Evolutionary conservation across 1,284 basidiomycete species (phyloP).

Genomic region (Boletellus deceptivus): DNA sequence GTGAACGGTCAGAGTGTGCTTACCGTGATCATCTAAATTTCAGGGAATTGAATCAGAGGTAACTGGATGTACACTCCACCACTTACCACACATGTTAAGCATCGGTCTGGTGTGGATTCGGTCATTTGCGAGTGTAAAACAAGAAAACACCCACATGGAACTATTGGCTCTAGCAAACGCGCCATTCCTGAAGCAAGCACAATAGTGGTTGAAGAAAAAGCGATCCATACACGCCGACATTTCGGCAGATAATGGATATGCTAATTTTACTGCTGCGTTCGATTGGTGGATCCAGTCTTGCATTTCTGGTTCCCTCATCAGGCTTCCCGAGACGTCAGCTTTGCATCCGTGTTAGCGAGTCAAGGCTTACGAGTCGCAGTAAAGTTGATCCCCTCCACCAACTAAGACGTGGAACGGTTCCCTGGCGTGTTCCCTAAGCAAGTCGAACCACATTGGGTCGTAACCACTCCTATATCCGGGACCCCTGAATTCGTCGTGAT

Average conservation of each 20-base stretch:
- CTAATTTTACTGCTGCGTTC: slow-evolving; percentile 64
- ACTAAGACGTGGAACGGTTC: slow-evolving; percentile 84
- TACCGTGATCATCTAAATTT: slow-evolving; percentile 70
- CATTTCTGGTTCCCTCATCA: slow-evolving; percentile 74
- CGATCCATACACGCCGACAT: slow-evolving; percentile 83
- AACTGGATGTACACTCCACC: background rate
- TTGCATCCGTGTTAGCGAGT: background rate
- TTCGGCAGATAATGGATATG: slow-evolving; percentile 66
- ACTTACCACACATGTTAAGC: slow-evolving; percentile 61
- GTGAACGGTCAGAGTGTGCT: slow-evolving; percentile 19
- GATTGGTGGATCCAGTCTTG: slow-evolving; percentile 79
- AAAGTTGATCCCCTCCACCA: slow-evolving; percentile 84
- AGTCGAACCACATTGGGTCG: slow-evolving; percentile 91
- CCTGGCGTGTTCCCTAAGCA: slow-evolving; percentile 77
- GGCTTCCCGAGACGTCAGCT: slow-evolving; percentile 34
- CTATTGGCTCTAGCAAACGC: slow-evolving; percentile 92
- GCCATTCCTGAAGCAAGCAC: slow-evolving; percentile 80
- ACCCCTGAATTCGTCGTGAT: slow-evolving; percentile 75
- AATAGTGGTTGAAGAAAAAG: slow-evolving; percentile 91
- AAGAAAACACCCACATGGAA: slow-evolving; percentile 67
- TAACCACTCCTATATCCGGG: slow-evolving; percentile 76
- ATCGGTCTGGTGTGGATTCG: slow-evolving; percentile 46
- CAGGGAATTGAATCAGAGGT: background rate
- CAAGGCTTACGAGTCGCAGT: slow-evolving; percentile 64
- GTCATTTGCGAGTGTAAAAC: background rate